phyloP scores from a whole-genome alignment of 2,329 filamentous ascomycete species.

The Colletotrichum cereale region DNA sequence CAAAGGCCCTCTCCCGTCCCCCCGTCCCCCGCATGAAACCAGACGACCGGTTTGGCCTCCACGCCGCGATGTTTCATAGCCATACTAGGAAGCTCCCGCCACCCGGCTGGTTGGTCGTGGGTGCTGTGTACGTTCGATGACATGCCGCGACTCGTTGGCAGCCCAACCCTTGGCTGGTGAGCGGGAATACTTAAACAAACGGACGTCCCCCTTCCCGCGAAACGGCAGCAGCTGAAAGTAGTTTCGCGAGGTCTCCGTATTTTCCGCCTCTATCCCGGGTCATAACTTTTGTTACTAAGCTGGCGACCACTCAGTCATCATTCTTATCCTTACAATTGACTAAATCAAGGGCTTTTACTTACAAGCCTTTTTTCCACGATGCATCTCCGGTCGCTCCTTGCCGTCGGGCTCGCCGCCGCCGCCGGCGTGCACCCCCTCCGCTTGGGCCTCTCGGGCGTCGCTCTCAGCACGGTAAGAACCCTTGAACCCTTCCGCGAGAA shows the following conservation, averaged over 20 bases:
- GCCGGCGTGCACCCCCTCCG: background rate
- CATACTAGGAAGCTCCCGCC: background rate
- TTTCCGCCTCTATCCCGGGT: background rate
- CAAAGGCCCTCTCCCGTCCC: background rate
- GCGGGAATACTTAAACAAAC: background rate
- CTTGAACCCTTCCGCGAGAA: no score
- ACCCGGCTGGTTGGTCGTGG: background rate
- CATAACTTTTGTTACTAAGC: background rate
- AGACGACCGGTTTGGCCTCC: background rate
- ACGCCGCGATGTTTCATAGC: background rate
- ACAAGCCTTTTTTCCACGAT: background rate
- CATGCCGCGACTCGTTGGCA: background rate
- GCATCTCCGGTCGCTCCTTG: background rate
- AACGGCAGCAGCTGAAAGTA: background rate
- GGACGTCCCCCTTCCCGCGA: background rate
- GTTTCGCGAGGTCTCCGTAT: no score
- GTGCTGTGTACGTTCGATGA: background rate
- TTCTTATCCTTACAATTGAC: background rate
- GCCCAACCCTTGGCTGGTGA: no score
- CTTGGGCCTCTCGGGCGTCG: background rate
- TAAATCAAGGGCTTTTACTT: background rate
- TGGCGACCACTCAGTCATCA: background rate
- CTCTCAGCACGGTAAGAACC: background rate
- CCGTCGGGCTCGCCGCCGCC: background rate
- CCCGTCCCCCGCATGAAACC: background rate